Base-by-base conservation (phyloP, 768 basidiomycete species). In the Phaeolepiota aurea region DNA sequence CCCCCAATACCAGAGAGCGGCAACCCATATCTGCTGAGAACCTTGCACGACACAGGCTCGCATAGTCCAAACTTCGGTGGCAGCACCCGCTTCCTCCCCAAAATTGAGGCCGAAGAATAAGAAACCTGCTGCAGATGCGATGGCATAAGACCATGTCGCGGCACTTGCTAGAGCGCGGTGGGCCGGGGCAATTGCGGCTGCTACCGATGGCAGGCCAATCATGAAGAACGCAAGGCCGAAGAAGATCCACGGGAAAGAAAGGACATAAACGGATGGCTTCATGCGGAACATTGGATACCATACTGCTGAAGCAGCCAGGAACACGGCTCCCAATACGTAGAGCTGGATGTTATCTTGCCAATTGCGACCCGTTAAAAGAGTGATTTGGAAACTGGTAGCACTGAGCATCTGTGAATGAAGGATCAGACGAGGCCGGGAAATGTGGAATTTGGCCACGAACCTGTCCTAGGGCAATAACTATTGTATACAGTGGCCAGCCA, bases 1-100 rank as follows among this genome's bases (percentile, higher is more conserved):
- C 48, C 92, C 92, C 92, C 92, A 96, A 54, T 88, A 96, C 92
- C 92, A 96, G 25, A 96, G 64, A 5, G 86, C 92, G 2, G 92
- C 87, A 11, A 94, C 84, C 92, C 92, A 96, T 28, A 96, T 77
- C 62, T 94, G 92, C 50, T 96, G 92, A 7, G 90, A 85, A 30
- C 92, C 92, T 62, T 96, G 92, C 0, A 96, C 92, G 46, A 93
- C 66, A 57, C 90, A 93, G 10, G 92, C 92, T 21, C 92, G 77
- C 44, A 91, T 56, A 20, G 82, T 86, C 92, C 92, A 96, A 12
- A 93, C 80, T 59, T 96, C 92, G 4, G 92, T 93, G 1, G 92
- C 89, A 41, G 92, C 90, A 52, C 92, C 91, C 13, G 91, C 92
- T 72, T 94, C 92, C 66, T 96, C 92, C 58, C 92, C 92, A 57